Conservation (phyloP, 2,329 filamentous ascomycete genomes). For the Dryadomyces quercus-mongolicae region DNA sequence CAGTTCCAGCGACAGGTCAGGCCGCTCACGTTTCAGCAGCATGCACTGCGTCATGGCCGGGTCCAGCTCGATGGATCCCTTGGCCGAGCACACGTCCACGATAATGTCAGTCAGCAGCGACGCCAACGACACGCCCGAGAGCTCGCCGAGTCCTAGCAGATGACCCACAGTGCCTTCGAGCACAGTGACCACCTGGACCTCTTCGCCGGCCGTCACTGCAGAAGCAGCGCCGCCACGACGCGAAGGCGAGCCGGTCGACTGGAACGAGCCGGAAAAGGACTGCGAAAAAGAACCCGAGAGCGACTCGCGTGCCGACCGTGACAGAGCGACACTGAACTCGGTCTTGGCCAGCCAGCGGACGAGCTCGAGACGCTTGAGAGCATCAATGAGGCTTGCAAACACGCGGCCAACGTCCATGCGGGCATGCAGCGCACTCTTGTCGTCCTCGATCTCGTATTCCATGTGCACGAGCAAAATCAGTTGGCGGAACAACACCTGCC, state of each 20-base stretch:
- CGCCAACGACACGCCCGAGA: constrained; percentile 35
- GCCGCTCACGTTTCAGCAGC: constrained; percentile 44
- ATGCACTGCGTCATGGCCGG: constrained; percentile 50
- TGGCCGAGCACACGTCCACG: constrained; percentile 49
- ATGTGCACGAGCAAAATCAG: constrained; percentile 76
- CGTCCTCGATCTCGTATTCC: constrained; percentile 67
- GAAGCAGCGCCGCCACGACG: background rate
- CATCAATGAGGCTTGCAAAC: constrained; percentile 56
- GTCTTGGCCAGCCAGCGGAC: constrained; percentile 55
- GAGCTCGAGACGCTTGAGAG: constrained; percentile 64
- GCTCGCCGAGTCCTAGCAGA: constrained; percentile 52
- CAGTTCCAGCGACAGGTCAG: constrained; percentile 48
- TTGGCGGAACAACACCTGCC: constrained; percentile 67
- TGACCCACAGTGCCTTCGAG: constrained; percentile 49
- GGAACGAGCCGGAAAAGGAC: constrained; percentile 6
- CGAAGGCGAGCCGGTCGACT: background rate
- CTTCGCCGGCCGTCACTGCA: constrained; percentile 1
- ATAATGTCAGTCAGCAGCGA: constrained; percentile 55
- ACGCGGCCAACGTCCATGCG: constrained; percentile 55
- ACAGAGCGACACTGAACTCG: constrained; percentile 37
- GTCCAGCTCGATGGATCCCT: constrained; percentile 54
- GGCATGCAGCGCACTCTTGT: constrained; percentile 51
- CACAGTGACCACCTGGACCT: constrained; percentile 37
- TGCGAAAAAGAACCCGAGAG: constrained; percentile 6
- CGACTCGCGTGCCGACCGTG: constrained; percentile 11